Base-by-base conservation (phyloP, 2,329 filamentous ascomycete species). In the Colletotrichum kahawae region DNA sequence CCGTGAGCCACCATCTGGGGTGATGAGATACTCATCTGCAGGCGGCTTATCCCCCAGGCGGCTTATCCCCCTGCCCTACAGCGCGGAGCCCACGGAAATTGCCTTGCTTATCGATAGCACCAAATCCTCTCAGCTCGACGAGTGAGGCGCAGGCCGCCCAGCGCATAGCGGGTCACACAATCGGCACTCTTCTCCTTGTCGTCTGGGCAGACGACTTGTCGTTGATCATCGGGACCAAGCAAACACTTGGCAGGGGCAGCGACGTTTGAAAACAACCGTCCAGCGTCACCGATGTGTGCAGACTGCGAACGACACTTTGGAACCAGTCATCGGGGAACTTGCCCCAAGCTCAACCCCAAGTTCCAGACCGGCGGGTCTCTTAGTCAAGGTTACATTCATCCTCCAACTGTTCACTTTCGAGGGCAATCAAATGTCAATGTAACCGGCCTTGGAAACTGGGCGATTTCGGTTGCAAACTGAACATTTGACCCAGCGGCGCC, bases 81-180 rank as follows among this genome's bases (percentile, higher is more conserved):
- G 56, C 64, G 33, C 66, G 59, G 38, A 71, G 31, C 59, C 31
- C 21, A 38, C 51, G 54, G 60, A 66, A n/a, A 65, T 66, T 54
- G 67, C 51, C 51, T 5, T 27, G 24, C 24, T 71, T 71, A 70
- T 73, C 71, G 71, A 74, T 66, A 66, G 18, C 51, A 27, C 54
- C 70, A 34, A 48, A 34, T 43, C 27, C 36, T 21, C 24, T 72
- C 72, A 75, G 69, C 73, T 73, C 29, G 27, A 57, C 34, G n/a
- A 72, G 24, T 48, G 63, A 75, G 69, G 73, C 73, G 73, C 73
- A 75, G 72, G 27, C 57, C 48, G 10, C 65, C 21, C n/a, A 57
- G 43, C 31, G 56, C 72, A n/a, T 54, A 34, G 43, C 43, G 68
- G 71, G 66, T 34, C 66, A n/a, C 14, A 24, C 38, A 31, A 31